A percentile compares a stretch with the other conserved stretches of the same genome.
Evolutionary conservation across 495 filamentous ascomycete genomes (phyloP).

Genomic region (Parathielavia hyrcaniae): DNA sequence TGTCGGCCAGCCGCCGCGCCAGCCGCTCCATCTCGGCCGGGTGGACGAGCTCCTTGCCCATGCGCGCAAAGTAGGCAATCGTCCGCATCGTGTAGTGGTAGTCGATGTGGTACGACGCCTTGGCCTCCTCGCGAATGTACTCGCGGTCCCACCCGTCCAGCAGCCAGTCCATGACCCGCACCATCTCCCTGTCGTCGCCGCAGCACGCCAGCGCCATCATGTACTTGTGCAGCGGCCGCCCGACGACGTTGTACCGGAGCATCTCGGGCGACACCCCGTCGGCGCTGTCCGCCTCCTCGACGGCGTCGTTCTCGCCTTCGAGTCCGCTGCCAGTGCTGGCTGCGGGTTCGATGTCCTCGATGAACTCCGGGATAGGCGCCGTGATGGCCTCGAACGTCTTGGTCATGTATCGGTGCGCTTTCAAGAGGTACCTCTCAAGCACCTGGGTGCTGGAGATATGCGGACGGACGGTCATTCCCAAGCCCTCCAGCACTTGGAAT

Average conservation of each 20-base stretch:
- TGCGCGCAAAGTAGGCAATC: constrained; percentile 32
- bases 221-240: constrained; percentile 32
- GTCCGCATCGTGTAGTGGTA: constrained; percentile 29
- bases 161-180: constrained; percentile 37
- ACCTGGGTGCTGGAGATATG: neutral
- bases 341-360: neutral
- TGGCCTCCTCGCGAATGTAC: constrained; percentile 32
- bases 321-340: neutral
- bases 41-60: constrained; percentile 25
- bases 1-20: constrained; percentile 19
- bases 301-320: neutral
- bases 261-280: neutral
- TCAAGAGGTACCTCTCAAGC: constrained; percentile 10
- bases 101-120: constrained; percentile 24
- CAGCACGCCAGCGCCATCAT: constrained; percentile 37
- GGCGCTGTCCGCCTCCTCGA: neutral
- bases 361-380: neutral
- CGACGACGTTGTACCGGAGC: constrained; percentile 25
- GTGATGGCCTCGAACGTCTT: constrained; percentile 1
- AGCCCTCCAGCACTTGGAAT: neutral
- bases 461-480: constrained; percentile 9
- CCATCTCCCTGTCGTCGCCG: constrained; percentile 33
- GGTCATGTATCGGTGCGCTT: neutral
- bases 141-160: constrained; percentile 30
- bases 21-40: constrained; percentile 25